Evolutionary conservation across 2,329 filamentous ascomycete species (phyloP).

Genomic region (Hymenoscyphus infarciens): DNA sequence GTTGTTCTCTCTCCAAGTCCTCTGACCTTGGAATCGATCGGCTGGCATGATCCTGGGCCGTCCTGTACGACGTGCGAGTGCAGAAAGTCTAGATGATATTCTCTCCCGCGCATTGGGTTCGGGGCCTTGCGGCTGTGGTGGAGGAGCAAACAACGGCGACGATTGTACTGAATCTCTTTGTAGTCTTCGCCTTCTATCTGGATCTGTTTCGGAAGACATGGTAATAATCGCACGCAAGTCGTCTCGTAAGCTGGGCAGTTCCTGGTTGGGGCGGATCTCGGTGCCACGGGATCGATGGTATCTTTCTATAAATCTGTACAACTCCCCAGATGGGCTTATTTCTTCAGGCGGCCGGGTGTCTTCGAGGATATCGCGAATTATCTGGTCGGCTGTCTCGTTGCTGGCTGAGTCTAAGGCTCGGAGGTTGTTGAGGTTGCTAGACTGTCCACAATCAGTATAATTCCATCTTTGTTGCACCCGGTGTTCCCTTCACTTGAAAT

Average conservation of each 20-base stretch:
- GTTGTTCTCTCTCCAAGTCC: conserved; percentile 21
- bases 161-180: conserved; percentile 18
- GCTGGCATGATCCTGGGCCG: conserved; percentile 26
- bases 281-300: conserved; percentile 36
- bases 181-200: conserved; percentile 17
- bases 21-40: conserved; percentile 33
- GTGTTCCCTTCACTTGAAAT: neutral
- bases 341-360: conserved; percentile 36
- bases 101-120: conserved; percentile 9
- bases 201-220: conserved; percentile 31
- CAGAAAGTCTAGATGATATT: conserved; percentile 7
- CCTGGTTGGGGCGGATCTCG: conserved; percentile 17
- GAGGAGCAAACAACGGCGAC: conserved; percentile 29
- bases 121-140: conserved; percentile 13
- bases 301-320: conserved; percentile 43
- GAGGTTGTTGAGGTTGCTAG: conserved; percentile 31
- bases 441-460: conserved; percentile 20
- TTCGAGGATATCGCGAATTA: conserved; percentile 41
- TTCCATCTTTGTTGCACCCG: neutral
- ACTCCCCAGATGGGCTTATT: conserved; percentile 43
- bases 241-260: conserved; percentile 26
- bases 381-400: conserved; percentile 31
- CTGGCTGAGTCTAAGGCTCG: conserved; percentile 26
- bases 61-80: conserved; percentile 19
- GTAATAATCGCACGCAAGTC: neutral